Conservation (phyloP, 192 early-diverging fungal species). For the Rhizophagus clarus region DNA sequence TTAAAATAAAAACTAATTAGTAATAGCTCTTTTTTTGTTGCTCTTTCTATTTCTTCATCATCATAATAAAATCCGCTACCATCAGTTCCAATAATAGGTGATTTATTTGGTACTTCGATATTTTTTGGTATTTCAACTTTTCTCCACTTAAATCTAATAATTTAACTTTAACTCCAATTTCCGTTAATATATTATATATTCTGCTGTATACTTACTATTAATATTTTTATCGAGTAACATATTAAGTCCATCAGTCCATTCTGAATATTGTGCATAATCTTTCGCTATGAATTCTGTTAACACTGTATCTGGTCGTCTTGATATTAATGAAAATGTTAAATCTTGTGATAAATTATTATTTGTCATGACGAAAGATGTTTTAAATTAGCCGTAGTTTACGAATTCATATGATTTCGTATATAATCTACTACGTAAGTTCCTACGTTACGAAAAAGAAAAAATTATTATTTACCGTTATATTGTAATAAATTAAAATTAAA, state of each 20-base stretch:
- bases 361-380: background rate
- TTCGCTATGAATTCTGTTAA: conserved; percentile 61
- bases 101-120: conserved; percentile 27
- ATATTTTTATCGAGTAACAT: conserved; percentile 69
- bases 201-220: conserved; percentile 63
- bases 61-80: conserved; percentile 29
- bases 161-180: conserved; percentile 68
- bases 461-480: no score
- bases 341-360: no score
- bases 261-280: conserved; percentile 52
- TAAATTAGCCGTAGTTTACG: conserved; percentile 44
- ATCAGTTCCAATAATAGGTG: background rate
- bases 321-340: no score
- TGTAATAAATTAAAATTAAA: no score
- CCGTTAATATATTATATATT: conserved; percentile 63
- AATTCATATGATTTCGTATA: conserved; percentile 69
- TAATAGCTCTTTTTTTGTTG: no score
- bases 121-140: conserved; percentile 48
- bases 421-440: conserved; percentile 60
- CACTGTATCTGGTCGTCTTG: conserved; percentile 35
- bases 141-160: conserved; percentile 71
- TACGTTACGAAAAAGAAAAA: conserved; percentile 35
- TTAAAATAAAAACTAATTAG: no score
- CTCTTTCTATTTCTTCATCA: conserved; percentile 4
- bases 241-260: conserved; percentile 79